These are phyloP conservation scores for Vitis vinifera DNA, from an alignment of 164 flowering plant species.

Conservation along the genomic window ASM3070453v1 NC_081809.1:7427501-7428000, in stretches of 20 bases:
- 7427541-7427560: no score
- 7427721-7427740: no score
- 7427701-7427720: no score
- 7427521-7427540: no score
- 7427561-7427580: no score
- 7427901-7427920: slow-evolving; percentile 57
- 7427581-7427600: no score
- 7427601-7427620: no score
- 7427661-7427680: no score
- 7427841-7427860: slow-evolving; percentile 82
- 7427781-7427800: slow-evolving; percentile 37
- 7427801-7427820: slow-evolving; percentile 85
- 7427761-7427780: slow-evolving; percentile 5
- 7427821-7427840: slow-evolving; percentile 97
- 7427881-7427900: slow-evolving; percentile 78
- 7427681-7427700: no score
- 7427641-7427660: no score
- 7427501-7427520: no score
- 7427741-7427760: background rate
- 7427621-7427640: no score
- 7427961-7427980: slow-evolving; percentile 93
- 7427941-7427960: slow-evolving; percentile 66
- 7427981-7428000: slow-evolving; percentile 94
- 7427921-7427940: slow-evolving; percentile 68
- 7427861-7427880: slow-evolving; percentile 55